Evolutionary conservation across 352 stramenopile species (phyloP), one percentile per base, ranked within the genome.

Genomic region (Lagenidium giganteum): DNA sequence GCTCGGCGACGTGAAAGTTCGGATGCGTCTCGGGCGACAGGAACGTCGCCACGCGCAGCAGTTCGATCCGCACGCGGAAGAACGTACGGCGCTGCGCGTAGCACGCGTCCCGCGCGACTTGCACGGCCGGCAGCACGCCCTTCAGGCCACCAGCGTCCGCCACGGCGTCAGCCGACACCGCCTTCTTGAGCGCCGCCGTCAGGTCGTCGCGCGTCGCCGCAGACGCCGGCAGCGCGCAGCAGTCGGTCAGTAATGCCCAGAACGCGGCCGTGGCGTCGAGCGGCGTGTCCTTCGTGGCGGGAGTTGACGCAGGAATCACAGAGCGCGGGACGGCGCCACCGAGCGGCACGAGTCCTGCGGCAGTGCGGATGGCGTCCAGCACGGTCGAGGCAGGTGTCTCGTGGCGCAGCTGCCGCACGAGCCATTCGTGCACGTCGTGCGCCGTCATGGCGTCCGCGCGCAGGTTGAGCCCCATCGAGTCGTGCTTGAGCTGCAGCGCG

Each of bases 11-110:
- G 20, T 69, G 37, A 1, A 42, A 47, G 17, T 67, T 59, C 4
- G 57, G 53, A 36, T 83, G 69, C 8, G 54, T 9, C 8, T 51
- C 27, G 9, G 39, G 25, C 34, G 48, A 33, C 12, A 55, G 30
- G 30, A 76, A 67, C 17, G 53, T 40, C 1, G 64, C 70, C 8
- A 55, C 40, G 4, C 67, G 65, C 28, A 88, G 42, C 29, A 88
- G 54, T 54, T 80, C 70, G 13, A 84, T 68, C 20, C 75, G 62
- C 27, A 78, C 72, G 16, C 56, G 44, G 22, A 85, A 85, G 36
- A 70, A 88, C 6, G 47, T 54, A 0, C 62, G 53, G 18, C 75
- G 66, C 26, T 56, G 51, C 0, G 51, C 32, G 45, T 76, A 85
- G 51, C 72, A 81, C 20, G 46, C 38, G 2, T 23, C 37, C 5